phyloP scores from a whole-genome alignment of 1,139 yeast species.

The Suhomyces coccinellae region DNA sequence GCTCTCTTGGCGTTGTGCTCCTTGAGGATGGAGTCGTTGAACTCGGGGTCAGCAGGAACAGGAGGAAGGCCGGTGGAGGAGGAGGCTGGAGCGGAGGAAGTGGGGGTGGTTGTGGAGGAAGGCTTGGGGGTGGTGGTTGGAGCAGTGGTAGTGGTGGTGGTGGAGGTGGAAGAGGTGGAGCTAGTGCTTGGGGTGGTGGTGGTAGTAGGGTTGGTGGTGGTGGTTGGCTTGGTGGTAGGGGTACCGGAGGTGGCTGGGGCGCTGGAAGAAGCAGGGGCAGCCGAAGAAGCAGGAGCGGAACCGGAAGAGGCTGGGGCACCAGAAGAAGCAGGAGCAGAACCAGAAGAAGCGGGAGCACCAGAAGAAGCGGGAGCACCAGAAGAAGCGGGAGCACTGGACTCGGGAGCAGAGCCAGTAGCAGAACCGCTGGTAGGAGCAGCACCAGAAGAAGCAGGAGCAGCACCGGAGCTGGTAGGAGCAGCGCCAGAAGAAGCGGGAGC shows the following conservation, averaged over 20 bases:
- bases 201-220: constrained; percentile 4
- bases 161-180: background rate
- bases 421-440: constrained; percentile 8
- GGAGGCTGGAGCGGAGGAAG: constrained; percentile 1
- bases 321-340: constrained; percentile 7
- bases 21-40: constrained; percentile 33
- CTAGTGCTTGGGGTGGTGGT: constrained; percentile 8
- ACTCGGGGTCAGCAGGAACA: constrained; percentile 12
- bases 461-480: constrained; percentile 6
- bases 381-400: background rate
- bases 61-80: constrained; percentile 11
- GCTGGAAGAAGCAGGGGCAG: background rate
- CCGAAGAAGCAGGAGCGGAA: constrained; percentile 3
- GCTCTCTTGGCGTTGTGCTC: constrained; percentile 58
- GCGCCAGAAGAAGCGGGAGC: constrained; percentile 2
- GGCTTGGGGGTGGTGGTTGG: background rate
- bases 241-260: constrained; percentile 4
- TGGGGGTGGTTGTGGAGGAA: constrained; percentile 1
- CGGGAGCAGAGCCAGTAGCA: background rate
- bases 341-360: too few relatives aligned
- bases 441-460: constrained; percentile 15
- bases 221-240: constrained; percentile 14
- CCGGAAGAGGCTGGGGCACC: constrained; percentile 1
- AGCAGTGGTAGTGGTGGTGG: background rate
- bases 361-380: background rate